Base-by-base conservation (phyloP, 1,284 basidiomycete genomes). In the Cutaneotrichosporon cavernicola region DNA sequence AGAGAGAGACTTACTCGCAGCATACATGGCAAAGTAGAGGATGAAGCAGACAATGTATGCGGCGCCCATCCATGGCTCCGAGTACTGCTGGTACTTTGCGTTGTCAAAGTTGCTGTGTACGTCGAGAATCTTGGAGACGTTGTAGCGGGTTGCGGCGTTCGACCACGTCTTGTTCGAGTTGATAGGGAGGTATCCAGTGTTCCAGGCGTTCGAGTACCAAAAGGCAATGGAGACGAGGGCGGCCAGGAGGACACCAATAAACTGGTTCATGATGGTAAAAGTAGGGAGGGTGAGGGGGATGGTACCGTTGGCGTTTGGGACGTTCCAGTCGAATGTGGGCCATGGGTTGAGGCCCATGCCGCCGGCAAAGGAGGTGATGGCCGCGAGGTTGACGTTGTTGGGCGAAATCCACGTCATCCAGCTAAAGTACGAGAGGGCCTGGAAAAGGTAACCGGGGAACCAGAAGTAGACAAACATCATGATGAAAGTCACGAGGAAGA, bases 381-480 rank as follows among this genome's bases (percentile, higher is more conserved):
- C 64, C 61, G 63, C 66, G n/a, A 73, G 60, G 2, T 55, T 57
- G 31, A 70, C 57, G 56, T 73, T 72, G 62, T 72, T 71, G 14
- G 85, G 85, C 38, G 76, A 80, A 68, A 87, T 86, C 86, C 86
- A 87, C 65, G 81, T 83, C n/a, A 86, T 82, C 86, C 86, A 87
- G 69, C 83, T 84, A 74, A 87, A 87, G 66, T 80, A 82, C 13
- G 82, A 82, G 8, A 86, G 78, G 11, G 82, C 84, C 16, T 65
- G 64, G 65, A 79, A 79, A 53, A 82, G 65, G 66, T 75, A 81
- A 53, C 72, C 74, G 30, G 80, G 79, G 75, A 83, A 78, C 76
- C 76, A 81, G 69, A 74, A 81, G 64, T 74, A 78, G 59, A 75
- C 55, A 56, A 81, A 74, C 80, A 81, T 81, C 56, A 70, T 65